Percentiles rank a stretch among this genome's conserved stretches.
Evolutionary conservation across 2,329 filamentous ascomycete species (phyloP).

Genomic region (Pochonia chlamydosporia): DNA sequence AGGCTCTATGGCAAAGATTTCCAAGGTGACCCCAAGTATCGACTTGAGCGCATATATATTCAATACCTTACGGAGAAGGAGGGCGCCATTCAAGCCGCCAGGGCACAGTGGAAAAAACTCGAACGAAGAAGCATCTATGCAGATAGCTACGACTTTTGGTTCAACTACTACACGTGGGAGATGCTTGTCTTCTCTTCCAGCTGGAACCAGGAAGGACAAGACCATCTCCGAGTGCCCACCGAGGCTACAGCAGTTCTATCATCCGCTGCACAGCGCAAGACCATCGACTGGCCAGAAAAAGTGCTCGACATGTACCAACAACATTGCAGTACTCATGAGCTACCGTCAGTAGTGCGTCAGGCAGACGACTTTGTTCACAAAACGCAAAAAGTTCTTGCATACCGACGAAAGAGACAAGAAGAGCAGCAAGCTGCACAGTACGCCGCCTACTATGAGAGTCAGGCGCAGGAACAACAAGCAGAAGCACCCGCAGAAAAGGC

Average conservation of each 20-base stretch:
- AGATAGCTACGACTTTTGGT: constrained; percentile 89
- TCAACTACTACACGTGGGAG: constrained; percentile 88
- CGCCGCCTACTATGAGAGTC: constrained; percentile 29
- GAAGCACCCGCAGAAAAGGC: not conserved
- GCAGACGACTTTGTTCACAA: constrained; percentile 71
- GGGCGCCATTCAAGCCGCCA: constrained; percentile 68
- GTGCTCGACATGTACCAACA: constrained; percentile 68
- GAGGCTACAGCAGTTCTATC: constrained; percentile 72
- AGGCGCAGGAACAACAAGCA: constrained; percentile 8
- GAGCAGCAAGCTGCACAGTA: constrained; percentile 52
- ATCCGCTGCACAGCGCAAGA: constrained; percentile 57
- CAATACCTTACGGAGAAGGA: constrained; percentile 86
- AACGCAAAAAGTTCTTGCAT: constrained; percentile 55
- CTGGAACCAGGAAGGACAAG: constrained; percentile 41
- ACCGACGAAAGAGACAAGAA: constrained; percentile 61
- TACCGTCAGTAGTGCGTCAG: constrained; percentile 65
- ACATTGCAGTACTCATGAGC: constrained; percentile 88
- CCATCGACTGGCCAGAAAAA: constrained; percentile 71
- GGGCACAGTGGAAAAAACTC: constrained; percentile 70
- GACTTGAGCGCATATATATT: constrained; percentile 85
- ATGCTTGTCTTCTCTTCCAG: constrained; percentile 57
- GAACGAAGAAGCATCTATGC: constrained; percentile 57
- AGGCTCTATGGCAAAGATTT: constrained; percentile 68
- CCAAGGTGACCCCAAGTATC: constrained; percentile 81
- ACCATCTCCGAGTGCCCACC: constrained; percentile 57